These are phyloP conservation scores for Lachnellula arida DNA, from an alignment of 2,329 filamentous ascomycete species.

Conservation along the genomic window DNA sequence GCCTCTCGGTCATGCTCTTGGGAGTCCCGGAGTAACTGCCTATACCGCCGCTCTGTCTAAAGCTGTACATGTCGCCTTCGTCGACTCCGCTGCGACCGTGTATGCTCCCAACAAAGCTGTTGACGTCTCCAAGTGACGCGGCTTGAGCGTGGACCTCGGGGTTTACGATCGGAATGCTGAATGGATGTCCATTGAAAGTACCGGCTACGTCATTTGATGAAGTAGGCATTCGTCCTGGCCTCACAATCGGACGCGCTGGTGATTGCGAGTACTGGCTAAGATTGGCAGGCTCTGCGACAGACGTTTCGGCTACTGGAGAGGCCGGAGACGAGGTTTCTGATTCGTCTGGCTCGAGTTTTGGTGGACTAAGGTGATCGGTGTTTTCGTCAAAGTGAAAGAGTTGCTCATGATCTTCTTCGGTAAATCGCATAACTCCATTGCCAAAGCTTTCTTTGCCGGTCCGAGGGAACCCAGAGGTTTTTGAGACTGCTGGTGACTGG, in stretches of 20 bases:
- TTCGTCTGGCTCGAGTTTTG: constrained; percentile 14
- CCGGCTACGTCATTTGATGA: constrained; percentile 33
- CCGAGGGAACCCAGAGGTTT: constrained; percentile 1
- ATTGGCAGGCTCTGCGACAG: constrained; percentile 1
- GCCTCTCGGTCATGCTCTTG: constrained; percentile 29
- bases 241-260: constrained; percentile 17
- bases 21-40: constrained; percentile 24
- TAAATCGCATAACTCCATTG: constrained; percentile 11
- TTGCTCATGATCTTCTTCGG: constrained; percentile 23
- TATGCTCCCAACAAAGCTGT: constrained; percentile 49
- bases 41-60: constrained; percentile 18
- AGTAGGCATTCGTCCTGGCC: neutral
- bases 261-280: constrained; percentile 17
- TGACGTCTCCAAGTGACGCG: constrained; percentile 44
- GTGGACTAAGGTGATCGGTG: constrained; percentile 1
- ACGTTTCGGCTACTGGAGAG: constrained; percentile 2
- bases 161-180: constrained; percentile 49
- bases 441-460: neutral
- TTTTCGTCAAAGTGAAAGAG: constrained; percentile 29
- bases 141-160: constrained; percentile 46
- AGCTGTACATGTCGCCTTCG: constrained; percentile 25
- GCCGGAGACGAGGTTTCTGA: constrained; percentile 3
- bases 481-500: constrained; percentile 3
- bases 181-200: constrained; percentile 49
- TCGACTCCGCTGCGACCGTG: constrained; percentile 28